Evolutionary conservation across 495 filamentous ascomycete genomes (phyloP), one percentile per base, ranked within the genome.

Genomic region (Neurospora sp.): DNA sequence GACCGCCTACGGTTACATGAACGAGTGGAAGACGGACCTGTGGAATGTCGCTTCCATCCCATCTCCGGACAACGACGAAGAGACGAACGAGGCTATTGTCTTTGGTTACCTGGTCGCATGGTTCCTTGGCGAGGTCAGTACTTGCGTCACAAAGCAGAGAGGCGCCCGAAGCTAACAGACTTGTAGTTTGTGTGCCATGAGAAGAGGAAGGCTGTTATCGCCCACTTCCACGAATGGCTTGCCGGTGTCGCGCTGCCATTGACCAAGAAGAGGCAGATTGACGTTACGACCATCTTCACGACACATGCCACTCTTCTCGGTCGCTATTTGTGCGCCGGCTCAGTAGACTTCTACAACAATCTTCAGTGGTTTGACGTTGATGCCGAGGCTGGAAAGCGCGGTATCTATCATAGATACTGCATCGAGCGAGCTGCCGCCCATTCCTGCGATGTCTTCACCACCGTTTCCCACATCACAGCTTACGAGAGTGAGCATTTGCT

Each of bases 281-380:
- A 99, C 79, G 88, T 97, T 69, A 99, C 96, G 10, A 98, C 96
- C 76, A 98, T 99, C 81, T 99, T 99, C 84, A 99, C 96, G 40
- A 99, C 96, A 5, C 96, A 99, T 79, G 96, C 96, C 13, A 99
- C 96, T 7, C 86, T 99, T 5, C 88, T 99, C 36, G 96, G 96
- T 69, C 90, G 96, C 70, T 99, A 99, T 78, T 92, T 99, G 59
- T 99, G 96, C 78, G 96, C 96, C 45, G 96, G 96, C 39, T 97
- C 93, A 3, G 96, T 98, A 37, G 96, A 99, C 81, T 99, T 99
- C 82, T 99, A 99, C 86, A 99, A 99, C 85, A 97, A 98, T 80
- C 91, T 99, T 24, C 96, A 98, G 81, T 91, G 90, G 84, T 99
- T 99, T 78, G 95, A 99, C 79, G 93, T 97, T 28, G 96, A 99